These are phyloP conservation scores for Aurantiochytrium sp. DNA, from an alignment of 108 stramenopile species.

Conservation along the genomic window DNA sequence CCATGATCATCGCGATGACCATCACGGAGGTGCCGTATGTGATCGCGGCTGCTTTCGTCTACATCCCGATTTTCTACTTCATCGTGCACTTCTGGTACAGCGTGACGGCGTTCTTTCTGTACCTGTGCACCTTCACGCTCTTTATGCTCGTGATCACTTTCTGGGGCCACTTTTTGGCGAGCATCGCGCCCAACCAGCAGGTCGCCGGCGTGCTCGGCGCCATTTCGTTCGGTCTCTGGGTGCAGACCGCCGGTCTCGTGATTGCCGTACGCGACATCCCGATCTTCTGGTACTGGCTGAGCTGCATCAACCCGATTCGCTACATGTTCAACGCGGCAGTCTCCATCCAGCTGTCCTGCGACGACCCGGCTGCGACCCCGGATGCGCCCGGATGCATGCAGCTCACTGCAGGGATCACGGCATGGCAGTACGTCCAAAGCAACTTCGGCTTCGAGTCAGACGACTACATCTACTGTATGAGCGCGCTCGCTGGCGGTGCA, in stretches of 20 bases:
- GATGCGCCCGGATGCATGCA: background rate
- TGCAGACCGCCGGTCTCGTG: background rate
- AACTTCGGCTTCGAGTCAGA: background rate
- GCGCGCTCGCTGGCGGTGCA: background rate
- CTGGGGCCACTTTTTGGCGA: background rate
- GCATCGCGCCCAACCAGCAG: slow-evolving; percentile 10
- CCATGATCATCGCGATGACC: background rate
- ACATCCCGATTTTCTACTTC: slow-evolving; percentile 13
- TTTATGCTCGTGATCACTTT: background rate
- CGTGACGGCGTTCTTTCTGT: background rate
- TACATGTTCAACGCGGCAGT: background rate
- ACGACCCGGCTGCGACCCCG: background rate
- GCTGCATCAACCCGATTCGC: slow-evolving; percentile 8
- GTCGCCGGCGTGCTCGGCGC: background rate
- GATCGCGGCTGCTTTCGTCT: background rate
- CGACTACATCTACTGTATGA: background rate
- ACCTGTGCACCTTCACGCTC: background rate
- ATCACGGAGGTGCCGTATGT: background rate
- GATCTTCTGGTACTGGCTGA: background rate
- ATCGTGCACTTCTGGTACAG: background rate
- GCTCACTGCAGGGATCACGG: background rate
- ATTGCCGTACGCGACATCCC: background rate
- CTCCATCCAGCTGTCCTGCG: background rate
- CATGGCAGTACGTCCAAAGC: background rate
- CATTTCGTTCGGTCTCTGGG: background rate